These are phyloP conservation scores for Plasmodium coatneyi DNA, from an alignment of 169 alveolate species.

Conservation along the genomic window DNA sequence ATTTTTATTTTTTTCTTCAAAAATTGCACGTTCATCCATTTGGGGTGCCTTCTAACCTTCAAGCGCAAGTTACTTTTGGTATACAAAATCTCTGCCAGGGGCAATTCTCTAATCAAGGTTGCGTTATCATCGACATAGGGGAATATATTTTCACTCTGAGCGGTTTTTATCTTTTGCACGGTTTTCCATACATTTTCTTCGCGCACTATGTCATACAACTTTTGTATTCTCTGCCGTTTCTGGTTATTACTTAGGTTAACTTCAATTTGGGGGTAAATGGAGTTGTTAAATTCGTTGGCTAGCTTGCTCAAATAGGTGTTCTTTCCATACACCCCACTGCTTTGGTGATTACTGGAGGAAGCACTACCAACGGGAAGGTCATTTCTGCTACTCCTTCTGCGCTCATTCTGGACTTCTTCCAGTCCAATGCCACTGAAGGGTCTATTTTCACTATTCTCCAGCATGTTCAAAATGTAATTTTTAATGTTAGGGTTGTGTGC, in stretches of 20 bases:
- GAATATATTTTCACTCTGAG: constrained; percentile 79
- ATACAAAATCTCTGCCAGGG: constrained; percentile 77
- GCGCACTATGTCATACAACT: constrained; percentile 73
- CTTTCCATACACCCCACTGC: background rate
- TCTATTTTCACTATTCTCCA: constrained; percentile 77
- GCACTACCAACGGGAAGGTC: constrained; percentile 9
- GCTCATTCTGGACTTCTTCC: constrained; percentile 67
- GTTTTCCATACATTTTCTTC: constrained; percentile 82
- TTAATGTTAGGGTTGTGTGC: constrained; percentile 79
- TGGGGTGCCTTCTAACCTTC: constrained; percentile 82
- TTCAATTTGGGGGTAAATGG: constrained; percentile 46
- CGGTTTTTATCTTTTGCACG: constrained; percentile 74
- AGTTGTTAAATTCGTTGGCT: constrained; percentile 58
- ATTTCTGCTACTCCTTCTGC: constrained; percentile 42
- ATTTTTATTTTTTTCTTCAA: constrained; percentile 53
- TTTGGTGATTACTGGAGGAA: background rate
- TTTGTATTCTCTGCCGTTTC: constrained; percentile 75
- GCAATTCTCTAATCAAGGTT: constrained; percentile 80
- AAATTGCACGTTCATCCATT: constrained; percentile 79
- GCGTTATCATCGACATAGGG: constrained; percentile 86
- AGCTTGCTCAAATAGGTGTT: constrained; percentile 45
- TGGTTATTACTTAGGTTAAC: constrained; percentile 1
- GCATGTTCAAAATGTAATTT: constrained; percentile 78
- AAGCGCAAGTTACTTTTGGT: constrained; percentile 80
- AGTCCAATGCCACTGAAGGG: constrained; percentile 81